These are phyloP conservation scores for Candida neerlandica DNA, from an alignment of 1,139 yeast species.

Conservation along the genomic window DNA sequence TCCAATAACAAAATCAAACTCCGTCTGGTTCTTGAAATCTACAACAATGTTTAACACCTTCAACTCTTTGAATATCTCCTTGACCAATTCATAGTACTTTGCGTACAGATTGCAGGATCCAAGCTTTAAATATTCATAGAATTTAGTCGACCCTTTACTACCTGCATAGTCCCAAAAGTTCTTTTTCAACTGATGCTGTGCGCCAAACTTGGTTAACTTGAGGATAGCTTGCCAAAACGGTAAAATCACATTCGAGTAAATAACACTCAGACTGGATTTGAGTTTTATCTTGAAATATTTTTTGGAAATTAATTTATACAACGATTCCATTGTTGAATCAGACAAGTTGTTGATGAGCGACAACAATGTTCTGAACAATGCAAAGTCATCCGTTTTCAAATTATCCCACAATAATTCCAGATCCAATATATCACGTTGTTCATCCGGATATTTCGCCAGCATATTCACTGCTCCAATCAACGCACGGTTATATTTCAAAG, in stretches of 20 bases:
- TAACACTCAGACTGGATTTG: conserved; percentile 26
- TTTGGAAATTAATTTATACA: conserved; percentile 16
- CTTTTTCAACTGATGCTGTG: conserved; percentile 32
- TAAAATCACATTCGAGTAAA: conserved; percentile 48
- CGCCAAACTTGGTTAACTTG: conserved; percentile 40
- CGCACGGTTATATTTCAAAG: conserved; percentile 66
- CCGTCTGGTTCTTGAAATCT: conserved; percentile 12
- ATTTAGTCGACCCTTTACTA: conserved; percentile 38
- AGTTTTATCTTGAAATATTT: conserved; percentile 54
- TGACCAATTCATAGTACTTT: conserved; percentile 40
- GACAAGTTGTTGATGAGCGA: conserved; percentile 27
- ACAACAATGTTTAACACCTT: conserved; percentile 7
- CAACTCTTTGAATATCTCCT: conserved; percentile 5
- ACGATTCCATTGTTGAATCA: conserved; percentile 2
- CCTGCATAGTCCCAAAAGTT: conserved; percentile 58
- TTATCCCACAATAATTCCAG: conserved; percentile 50
- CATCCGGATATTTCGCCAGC: conserved; percentile 39
- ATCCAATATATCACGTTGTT: conserved; percentile 26
- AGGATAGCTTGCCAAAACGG: conserved; percentile 53
- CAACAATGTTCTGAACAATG: conserved; percentile 49
- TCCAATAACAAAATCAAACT: conserved; percentile 8
- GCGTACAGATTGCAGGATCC: conserved; percentile 59
- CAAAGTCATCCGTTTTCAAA: conserved; percentile 42
- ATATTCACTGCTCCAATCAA: conserved; percentile 55
- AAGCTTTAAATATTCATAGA: conserved; percentile 47